Evolutionary conservation across 306 rosid genomes (phyloP).

Genomic region (Dalbergia oliveri): DNA sequence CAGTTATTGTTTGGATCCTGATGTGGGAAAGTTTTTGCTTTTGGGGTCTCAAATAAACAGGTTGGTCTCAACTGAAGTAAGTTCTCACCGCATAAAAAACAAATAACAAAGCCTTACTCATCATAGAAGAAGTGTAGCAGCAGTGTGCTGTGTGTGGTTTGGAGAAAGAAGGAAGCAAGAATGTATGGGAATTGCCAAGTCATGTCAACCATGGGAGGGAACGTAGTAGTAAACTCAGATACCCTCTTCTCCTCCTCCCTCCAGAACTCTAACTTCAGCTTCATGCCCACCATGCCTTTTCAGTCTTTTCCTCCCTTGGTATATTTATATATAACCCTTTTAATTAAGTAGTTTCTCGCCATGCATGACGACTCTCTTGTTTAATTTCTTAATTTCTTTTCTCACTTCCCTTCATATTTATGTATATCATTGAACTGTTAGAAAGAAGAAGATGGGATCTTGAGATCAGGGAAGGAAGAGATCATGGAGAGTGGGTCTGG

Average conservation of each 20-base stretch:
- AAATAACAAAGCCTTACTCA: background rate
- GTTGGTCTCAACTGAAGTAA: slow-evolving; percentile 47
- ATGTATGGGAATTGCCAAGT: slow-evolving; percentile 99
- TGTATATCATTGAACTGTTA: background rate
- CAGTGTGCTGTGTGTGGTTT: slow-evolving; percentile 22
- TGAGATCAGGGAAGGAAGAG: slow-evolving; percentile 74
- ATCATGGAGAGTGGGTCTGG: slow-evolving; percentile 86
- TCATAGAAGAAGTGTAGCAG: background rate
- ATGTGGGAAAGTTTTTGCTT: slow-evolving; percentile 32
- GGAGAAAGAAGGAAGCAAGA: slow-evolving; percentile 39
- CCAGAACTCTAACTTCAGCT: slow-evolving; percentile 89
- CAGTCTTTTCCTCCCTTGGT: slow-evolving; percentile 70
- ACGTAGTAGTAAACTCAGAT: slow-evolving; percentile 78
- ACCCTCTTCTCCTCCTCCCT: slow-evolving; percentile 76
- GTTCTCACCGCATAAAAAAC: background rate
- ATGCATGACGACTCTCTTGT: background rate
- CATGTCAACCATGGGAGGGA: slow-evolving; percentile 83
- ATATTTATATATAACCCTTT: slow-evolving; percentile 4
- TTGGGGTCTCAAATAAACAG: slow-evolving; percentile 32
- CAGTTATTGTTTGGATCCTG: slow-evolving; percentile 42
- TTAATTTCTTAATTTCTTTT: background rate
- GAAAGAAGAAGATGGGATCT: slow-evolving; percentile 79
- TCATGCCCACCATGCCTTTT: slow-evolving; percentile 77
- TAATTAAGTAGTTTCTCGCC: background rate
- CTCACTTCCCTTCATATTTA: background rate